These are phyloP conservation scores for Yamadazyma sp. DNA, from an alignment of 1,139 yeast species.

Conservation along the genomic window DNA sequence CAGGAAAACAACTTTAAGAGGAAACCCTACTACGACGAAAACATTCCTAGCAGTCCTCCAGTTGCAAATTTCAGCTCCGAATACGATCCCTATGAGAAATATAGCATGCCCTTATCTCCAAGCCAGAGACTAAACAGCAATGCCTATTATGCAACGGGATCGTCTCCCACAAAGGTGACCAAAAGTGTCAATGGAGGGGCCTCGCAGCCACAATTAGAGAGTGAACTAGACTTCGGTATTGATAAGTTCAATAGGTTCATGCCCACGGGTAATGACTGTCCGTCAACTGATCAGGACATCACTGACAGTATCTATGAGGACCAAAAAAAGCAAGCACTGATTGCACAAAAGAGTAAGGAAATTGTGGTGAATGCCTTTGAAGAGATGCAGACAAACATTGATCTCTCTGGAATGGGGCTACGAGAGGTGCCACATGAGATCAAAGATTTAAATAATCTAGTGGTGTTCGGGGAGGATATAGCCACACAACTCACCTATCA, in stretches of 20 bases:
- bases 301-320: conserved; percentile 14
- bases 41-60: conserved; percentile 18
- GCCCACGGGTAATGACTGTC: conserved; percentile 26
- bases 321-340: conserved; percentile 10
- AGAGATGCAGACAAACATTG: conserved; percentile 33
- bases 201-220: conserved; percentile 23
- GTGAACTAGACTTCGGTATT: conserved; percentile 50
- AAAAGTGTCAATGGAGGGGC: not conserved
- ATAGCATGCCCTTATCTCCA: conserved; percentile 16
- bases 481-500: conserved; percentile 31
- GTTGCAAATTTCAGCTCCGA: conserved; percentile 15
- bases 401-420: conserved; percentile 38
- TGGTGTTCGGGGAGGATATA: conserved; percentile 31
- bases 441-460: conserved; percentile 44
- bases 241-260: conserved; percentile 45
- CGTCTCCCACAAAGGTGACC: conserved; percentile 8
- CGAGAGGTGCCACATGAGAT: conserved; percentile 45
- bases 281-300: conserved; percentile 31
- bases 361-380: conserved; percentile 42
- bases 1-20: conserved; percentile 9
- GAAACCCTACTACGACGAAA: conserved; percentile 8
- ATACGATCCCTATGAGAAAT: conserved; percentile 13
- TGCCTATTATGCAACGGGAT: conserved; percentile 5
- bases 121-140: conserved; percentile 13
- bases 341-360: conserved; percentile 29